A percentile compares a stretch with the other conserved stretches of the same genome.
Conservation (phyloP, 2,329 filamentous ascomycete species). For the Stachybotrys chartarum region DNA sequence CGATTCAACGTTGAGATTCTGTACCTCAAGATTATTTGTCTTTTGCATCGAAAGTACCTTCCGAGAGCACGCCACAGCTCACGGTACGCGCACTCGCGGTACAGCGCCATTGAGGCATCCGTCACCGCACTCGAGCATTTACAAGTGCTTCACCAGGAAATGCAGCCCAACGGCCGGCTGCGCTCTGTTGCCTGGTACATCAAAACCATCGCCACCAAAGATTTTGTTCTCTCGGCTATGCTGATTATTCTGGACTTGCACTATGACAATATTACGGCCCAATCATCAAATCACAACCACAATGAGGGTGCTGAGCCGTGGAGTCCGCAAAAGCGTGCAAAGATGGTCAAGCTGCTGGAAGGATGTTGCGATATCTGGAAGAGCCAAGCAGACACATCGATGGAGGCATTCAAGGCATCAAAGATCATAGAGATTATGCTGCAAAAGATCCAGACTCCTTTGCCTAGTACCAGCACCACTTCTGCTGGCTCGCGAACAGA, state of each 20-base stretch:
- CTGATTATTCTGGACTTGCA: conserved; percentile 78
- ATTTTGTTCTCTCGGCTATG: conserved; percentile 82
- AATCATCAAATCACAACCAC: conserved; percentile 29
- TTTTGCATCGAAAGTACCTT: conserved; percentile 84
- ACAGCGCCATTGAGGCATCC: conserved; percentile 78
- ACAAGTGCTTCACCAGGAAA: conserved; percentile 66
- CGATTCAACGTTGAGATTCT: conserved; percentile 78
- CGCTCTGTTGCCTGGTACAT: conserved; percentile 72
- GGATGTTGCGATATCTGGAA: conserved; percentile 74
- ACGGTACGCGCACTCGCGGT: conserved; percentile 76
- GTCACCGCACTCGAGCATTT: conserved; percentile 76
- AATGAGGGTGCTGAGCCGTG: conserved; percentile 46
- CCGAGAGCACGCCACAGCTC: conserved; percentile 69
- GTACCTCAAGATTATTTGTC: conserved; percentile 81
- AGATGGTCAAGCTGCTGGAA: conserved; percentile 72
- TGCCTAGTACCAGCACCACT: conserved; percentile 3
- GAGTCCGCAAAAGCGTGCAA: conserved; percentile 54
- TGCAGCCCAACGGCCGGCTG: conserved; percentile 63
- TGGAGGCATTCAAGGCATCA: conserved; percentile 86
- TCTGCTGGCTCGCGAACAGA: conserved; percentile 10
- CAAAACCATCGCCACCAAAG: conserved; percentile 70
- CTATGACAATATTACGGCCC: conserved; percentile 48
- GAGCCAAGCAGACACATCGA: conserved; percentile 64
- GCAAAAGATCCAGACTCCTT: conserved; percentile 54
- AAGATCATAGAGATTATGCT: conserved; percentile 79